Evolutionary conservation across 2,329 filamentous ascomycete species (phyloP), one percentile per base, ranked within the genome.

Genomic region (Penicillium sp.): DNA sequence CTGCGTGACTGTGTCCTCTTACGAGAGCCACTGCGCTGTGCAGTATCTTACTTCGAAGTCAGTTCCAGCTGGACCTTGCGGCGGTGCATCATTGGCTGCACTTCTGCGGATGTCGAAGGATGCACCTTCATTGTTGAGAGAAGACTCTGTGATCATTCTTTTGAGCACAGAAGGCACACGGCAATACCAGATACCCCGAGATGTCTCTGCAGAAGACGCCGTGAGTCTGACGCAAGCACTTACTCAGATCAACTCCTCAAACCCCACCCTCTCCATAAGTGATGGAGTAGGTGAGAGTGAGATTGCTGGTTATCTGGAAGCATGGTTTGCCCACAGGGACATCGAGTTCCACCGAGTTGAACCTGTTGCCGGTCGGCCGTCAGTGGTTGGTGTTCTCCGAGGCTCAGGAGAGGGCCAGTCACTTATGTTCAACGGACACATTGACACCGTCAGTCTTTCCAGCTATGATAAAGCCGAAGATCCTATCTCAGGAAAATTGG

Each of bases 121-220:
- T 2, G 57, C 68, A 8, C 64, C 63, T 26, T 44, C 60, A 1
- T 46, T 57, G 0, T 50, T 76, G 0, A 60, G 60, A 6, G 51
- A 61, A 0, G 63, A 78, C n/a, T 75, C 79, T 0, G 70, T 81
- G 0, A 72, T 87, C 0, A 73, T 88, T 1, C 59, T 88, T 1
- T 74, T 86, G 28, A 82, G 78, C 46, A 88, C 84, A 0, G 83
- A 86, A 58, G 81, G 81, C 0, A 52, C 56, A 7, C 71, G 83
- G 25, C 68, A 74, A 2, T 84, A 86, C 47, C 34, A 51, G 0
- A 42, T 59, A 7, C 77, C 77, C 0, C 41, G 45, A 4, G 59
- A 67, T 19, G 69, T 76, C 0, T 65, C 65, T 1, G 43, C 50
- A 3, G 67, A 74, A 4, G 70, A 75, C 26, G 51, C 68, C 0